phyloP scores from a whole-genome alignment of 1,284 basidiomycete species.

The Leccinum fallax region DNA sequence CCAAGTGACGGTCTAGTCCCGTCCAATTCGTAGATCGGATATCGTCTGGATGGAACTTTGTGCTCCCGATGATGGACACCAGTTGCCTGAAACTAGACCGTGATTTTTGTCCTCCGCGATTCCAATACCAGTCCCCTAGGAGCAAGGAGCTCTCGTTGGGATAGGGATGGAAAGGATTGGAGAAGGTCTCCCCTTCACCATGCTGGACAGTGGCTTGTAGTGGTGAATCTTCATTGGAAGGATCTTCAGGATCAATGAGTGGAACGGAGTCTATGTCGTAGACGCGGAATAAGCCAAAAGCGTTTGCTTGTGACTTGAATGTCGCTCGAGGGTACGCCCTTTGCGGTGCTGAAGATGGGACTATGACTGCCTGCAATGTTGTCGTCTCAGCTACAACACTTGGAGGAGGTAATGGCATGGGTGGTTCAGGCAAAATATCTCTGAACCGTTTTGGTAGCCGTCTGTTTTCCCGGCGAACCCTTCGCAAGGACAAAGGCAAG shows the following conservation, averaged over 20 bases:
- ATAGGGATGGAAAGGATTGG: neutral
- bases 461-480: neutral
- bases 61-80: neutral
- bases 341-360: neutral
- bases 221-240: neutral
- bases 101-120: neutral
- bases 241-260: neutral
- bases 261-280: neutral
- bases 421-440: neutral
- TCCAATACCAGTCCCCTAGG: neutral
- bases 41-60: neutral
- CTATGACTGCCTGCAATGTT: neutral
- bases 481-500: neutral
- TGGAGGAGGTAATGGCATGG: neutral
- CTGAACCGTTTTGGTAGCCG: neutral
- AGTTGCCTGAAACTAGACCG: neutral
- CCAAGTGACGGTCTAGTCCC: neutral
- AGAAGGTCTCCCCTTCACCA: neutral
- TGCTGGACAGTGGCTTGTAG: neutral
- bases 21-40: neutral
- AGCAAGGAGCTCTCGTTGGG: neutral
- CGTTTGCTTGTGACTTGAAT: neutral
- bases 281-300: neutral
- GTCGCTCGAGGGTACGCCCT: neutral
- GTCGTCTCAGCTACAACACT: neutral